Conservation (phyloP, 2,329 filamentous ascomycete genomes). For the Alternaria sp. region DNA sequence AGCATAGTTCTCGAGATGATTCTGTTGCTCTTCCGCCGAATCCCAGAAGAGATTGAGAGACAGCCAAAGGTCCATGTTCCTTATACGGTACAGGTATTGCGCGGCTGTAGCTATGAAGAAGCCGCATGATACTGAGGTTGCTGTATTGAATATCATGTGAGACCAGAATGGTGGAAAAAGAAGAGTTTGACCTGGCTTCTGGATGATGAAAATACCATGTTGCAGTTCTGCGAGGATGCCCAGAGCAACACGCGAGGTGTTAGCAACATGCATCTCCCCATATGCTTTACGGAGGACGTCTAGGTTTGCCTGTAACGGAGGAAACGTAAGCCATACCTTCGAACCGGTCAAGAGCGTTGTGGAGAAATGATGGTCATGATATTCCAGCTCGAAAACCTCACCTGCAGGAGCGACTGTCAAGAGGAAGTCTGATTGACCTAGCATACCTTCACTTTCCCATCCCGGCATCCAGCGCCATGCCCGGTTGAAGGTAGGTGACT, state of each 20-base stretch:
- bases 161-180: constrained; percentile 22
- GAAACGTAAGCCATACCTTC: constrained; percentile 20
- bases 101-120: constrained; percentile 14
- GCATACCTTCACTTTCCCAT: constrained; percentile 12
- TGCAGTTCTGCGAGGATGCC: constrained; percentile 1
- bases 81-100: constrained; percentile 10
- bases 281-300: neutral
- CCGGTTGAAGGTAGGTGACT: constrained; percentile 17
- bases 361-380: constrained; percentile 12
- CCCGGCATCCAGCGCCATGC: neutral
- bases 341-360: constrained; percentile 18
- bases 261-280: neutral
- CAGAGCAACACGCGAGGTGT: neutral
- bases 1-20: constrained; percentile 3
- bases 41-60: constrained; percentile 5
- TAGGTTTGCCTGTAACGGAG: constrained; percentile 9
- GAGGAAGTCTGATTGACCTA: constrained; percentile 9
- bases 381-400: constrained; percentile 19
- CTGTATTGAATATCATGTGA: constrained; percentile 3
- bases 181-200: constrained; percentile 16
- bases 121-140: constrained; percentile 13
- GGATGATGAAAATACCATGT: constrained; percentile 23
- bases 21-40: neutral
- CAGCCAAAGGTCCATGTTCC: constrained; percentile 5
- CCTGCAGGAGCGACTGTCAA: constrained; percentile 12